Evolutionary conservation across 2,329 filamentous ascomycete species (phyloP), one percentile per base, ranked within the genome.

Genomic region (Penicillium expansum): DNA sequence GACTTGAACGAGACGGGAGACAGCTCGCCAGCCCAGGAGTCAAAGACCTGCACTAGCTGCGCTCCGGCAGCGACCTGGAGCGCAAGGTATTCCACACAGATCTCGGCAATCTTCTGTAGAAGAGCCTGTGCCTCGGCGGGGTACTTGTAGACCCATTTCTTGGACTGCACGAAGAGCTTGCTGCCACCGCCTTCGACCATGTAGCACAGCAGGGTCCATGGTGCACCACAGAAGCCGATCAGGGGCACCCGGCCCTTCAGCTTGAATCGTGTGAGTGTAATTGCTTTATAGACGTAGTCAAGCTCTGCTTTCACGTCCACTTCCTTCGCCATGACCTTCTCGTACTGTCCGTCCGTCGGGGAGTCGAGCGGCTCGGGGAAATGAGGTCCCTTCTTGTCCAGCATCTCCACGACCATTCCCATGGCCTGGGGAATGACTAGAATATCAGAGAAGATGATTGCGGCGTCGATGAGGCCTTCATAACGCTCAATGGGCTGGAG

Each of bases 381-480:
- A 73, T 95, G 90, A 11, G 94, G 94, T 0, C 94, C 94, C 76
- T 96, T 95, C 78, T 94, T 95, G 75, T 97, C 92, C 11, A 97
- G 83, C 94, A 99, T 99, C 75, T 97, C 90, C 29, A 99, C 94
- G n/a, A 83, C 82, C 94, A 99, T 99, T 1, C 94, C 94, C 86
- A 99, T 90, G 32, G 94, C 94, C 78, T 99, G 94, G 0, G 94
- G 94, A 61, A 99, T 92, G 44, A 99, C 94, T 37, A 99, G 85
- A 64, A 99, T 99, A 73, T 99, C 94, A 55, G 91, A 96, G 82
- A 99, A 99, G 75, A 99, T 99, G 70, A 99, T 99, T 58, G 94
- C 92, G 29, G 92, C 93, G 75, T 99, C 94, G 67, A 99, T 86
- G 60, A 99, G 87, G 42, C 92, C 92, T 41, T 83, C 87, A 72